Evolutionary conservation across 768 basidiomycete species (phyloP).

Genomic region (Russula dissimulans): DNA sequence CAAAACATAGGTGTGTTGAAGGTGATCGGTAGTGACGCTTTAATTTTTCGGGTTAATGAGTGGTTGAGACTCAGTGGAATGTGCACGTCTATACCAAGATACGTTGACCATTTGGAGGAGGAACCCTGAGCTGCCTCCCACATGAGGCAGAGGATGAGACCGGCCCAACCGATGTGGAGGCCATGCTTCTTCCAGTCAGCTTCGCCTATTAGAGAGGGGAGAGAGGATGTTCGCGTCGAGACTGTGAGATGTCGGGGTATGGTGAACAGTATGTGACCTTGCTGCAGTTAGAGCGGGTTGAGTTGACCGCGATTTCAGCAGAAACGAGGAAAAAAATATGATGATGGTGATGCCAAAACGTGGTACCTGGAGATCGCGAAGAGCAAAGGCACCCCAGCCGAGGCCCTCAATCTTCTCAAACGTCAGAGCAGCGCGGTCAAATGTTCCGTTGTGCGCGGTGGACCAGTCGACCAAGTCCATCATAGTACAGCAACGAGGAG

Average conservation of each 20-base stretch:
- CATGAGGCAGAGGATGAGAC: slow-evolving; percentile 90
- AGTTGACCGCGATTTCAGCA: slow-evolving; percentile 6
- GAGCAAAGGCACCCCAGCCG: slow-evolving; percentile 66
- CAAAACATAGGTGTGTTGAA: slow-evolving; percentile 98
- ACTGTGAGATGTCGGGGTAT: slow-evolving; percentile 73
- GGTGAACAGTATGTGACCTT: slow-evolving; percentile 68
- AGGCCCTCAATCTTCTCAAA: slow-evolving; percentile 36
- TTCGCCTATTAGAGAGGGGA: slow-evolving; percentile 51
- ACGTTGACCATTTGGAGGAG: slow-evolving; percentile 59
- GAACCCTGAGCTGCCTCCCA: slow-evolving; percentile 71
- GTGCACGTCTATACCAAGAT: slow-evolving; percentile 46
- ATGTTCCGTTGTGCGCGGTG: slow-evolving; percentile 35
- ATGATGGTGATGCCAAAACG: neutral
- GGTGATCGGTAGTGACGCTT: slow-evolving; percentile 54
- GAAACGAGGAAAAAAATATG: neutral
- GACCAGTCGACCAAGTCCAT: slow-evolving; percentile 44
- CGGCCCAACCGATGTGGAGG: slow-evolving; percentile 72
- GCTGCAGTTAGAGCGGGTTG: slow-evolving; percentile 32
- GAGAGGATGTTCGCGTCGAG: slow-evolving; percentile 63
- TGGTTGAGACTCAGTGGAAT: neutral
- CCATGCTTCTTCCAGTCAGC: slow-evolving; percentile 53
- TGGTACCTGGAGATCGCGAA: slow-evolving; percentile 56
- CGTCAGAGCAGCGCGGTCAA: slow-evolving; percentile 31
- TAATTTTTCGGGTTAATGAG: neutral
- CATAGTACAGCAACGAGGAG: neutral